Evolutionary conservation across 2,329 filamentous ascomycete genomes (phyloP).

Genomic region (Hymenoscyphus infarciens): DNA sequence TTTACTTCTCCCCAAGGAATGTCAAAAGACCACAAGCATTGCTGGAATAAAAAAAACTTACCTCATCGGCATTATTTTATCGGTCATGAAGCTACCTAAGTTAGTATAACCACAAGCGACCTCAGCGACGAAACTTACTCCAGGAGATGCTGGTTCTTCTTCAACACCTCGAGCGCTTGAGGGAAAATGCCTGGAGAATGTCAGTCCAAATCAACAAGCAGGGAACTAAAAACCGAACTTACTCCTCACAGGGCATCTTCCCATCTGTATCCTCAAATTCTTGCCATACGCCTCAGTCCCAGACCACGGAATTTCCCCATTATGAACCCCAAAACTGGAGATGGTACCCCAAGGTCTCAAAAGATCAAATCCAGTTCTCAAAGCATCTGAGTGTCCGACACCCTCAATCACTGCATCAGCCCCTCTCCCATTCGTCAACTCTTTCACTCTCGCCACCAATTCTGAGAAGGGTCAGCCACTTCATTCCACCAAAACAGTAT

Average conservation of each 20-base stretch:
- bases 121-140: slow-evolving; percentile 47
- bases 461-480: slow-evolving; percentile 7
- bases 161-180: slow-evolving; percentile 60
- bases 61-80: slow-evolving; percentile 67
- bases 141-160: slow-evolving; percentile 62
- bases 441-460: slow-evolving; percentile 64
- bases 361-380: slow-evolving; percentile 68
- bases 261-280: slow-evolving; percentile 69
- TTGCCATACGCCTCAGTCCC: slow-evolving; percentile 65
- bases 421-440: slow-evolving; percentile 73
- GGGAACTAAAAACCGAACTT: slow-evolving; percentile 55
- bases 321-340: slow-evolving; percentile 73
- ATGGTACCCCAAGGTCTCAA: slow-evolving; percentile 70
- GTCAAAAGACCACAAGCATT: neutral
- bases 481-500: neutral
- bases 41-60: neutral
- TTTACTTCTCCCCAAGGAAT: neutral
- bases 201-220: slow-evolving; percentile 67
- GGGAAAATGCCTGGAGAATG: slow-evolving; percentile 60
- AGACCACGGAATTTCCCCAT: slow-evolving; percentile 63
- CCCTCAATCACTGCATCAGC: slow-evolving; percentile 83
- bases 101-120: slow-evolving; percentile 21
- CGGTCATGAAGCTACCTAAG: slow-evolving; percentile 65
- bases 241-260: slow-evolving; percentile 70
- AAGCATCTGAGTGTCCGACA: slow-evolving; percentile 65